Evolutionary conservation across 2,329 filamentous ascomycete genomes (phyloP), one percentile per base, ranked within the genome.

Genomic region (Diaporthe amygdali): DNA sequence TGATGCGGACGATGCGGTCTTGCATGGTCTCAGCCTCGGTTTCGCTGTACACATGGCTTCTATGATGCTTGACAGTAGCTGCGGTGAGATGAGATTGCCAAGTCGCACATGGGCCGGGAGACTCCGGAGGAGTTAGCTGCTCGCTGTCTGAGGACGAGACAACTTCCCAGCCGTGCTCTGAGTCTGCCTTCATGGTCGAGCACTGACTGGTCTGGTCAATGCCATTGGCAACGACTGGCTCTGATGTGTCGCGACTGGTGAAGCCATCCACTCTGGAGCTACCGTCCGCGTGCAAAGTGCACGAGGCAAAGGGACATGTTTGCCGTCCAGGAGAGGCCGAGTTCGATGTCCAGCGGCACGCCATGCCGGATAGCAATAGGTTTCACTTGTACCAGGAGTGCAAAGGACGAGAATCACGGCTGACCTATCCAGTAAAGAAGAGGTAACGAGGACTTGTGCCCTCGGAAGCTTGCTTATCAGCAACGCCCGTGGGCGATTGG

Each of bases 1-100:
- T 77, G 5, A 88, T 79, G 10, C 85, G 82, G 12, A 81, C 76
- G 17, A 88, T 82, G 27, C 83, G 81, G 49, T 85, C 82, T 41
- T 78, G 74, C 75, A 86, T 81, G 2, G 77, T 78, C 68, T 83
- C 81, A 0, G 5, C 30, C 27, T 51, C 47, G 15, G 34, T 79
- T 34, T 20, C 75, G 10, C n/a, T 59, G 27, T n/a, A 30, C 41
- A 12, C 20, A 32, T 25, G 30, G 17, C 17, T 22, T 30, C n/a
- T 25, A 1, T 27, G 15, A 47, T 30, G 44, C 37, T 25, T 27
- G 66, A 17, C 41, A 1, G 66, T 68, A 41, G 32, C 66, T 6
- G 66, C 52, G 9, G 59, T 47, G 9, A 59, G 66, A 20, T 59
- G 52, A 5, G 66, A 52, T 27, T 68, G 66, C 66, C 66, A 68